Conservation (phyloP, 2,329 filamentous ascomycete species). For the Colletotrichum higginsianum region DNA sequence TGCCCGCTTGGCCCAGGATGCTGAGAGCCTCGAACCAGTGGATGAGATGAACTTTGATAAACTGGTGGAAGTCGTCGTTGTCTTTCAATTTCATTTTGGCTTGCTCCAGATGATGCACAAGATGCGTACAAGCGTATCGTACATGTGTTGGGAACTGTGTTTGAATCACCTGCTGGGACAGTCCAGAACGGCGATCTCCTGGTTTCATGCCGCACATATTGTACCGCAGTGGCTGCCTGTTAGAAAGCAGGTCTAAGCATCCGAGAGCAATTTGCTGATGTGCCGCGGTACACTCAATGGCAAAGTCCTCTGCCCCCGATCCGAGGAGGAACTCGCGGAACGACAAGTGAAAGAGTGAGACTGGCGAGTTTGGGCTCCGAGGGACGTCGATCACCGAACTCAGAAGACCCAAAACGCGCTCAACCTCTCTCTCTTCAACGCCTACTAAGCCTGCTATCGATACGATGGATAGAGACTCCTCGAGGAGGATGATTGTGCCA, state of each 20-base stretch:
- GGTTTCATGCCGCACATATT: too few species aligned
- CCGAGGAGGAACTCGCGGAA: conserved; percentile 23
- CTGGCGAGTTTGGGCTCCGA: neutral
- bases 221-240: too few species aligned
- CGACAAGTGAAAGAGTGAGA: neutral
- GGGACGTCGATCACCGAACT: neutral
- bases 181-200: too few species aligned
- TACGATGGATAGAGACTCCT: neutral
- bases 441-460: neutral
- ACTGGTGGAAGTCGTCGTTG: too few species aligned
- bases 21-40: too few species aligned
- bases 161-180: too few species aligned
- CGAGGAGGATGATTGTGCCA: conserved; percentile 15
- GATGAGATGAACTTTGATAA: too few species aligned
- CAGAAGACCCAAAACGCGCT: neutral
- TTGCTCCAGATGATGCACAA: too few species aligned
- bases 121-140: too few species aligned
- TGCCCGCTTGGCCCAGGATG: too few species aligned
- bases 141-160: too few species aligned
- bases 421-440: neutral
- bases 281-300: neutral
- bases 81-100: too few species aligned
- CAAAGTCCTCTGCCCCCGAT: neutral
- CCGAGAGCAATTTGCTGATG: neutral
- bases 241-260: neutral